Evolutionary conservation across 306 rosid species (phyloP), one percentile per base, ranked within the genome.

Genomic region (Cyclanthera cordifolia): DNA sequence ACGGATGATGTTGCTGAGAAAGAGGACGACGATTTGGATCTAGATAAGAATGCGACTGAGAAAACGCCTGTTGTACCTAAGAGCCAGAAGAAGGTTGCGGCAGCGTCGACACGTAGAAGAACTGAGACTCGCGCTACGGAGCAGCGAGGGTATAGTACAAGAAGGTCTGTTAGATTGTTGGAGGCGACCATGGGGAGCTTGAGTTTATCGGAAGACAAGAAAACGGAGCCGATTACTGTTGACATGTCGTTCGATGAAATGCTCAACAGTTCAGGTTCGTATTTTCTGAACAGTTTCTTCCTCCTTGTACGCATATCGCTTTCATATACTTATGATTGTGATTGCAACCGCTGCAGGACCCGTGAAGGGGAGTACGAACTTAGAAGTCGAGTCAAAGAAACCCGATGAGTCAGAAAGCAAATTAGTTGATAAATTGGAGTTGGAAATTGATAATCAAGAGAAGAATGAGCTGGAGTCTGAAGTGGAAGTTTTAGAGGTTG

Each of bases 91-190:
- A 80, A 76, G 71, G 83, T 73, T 47, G 61, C 78, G 1, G 72
- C 70, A 20, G 76, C 74, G 17, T 77, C 87, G 0, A 75, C 74
- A 76, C n/a, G 74, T 54, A 55, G 45, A 61, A 78, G 75, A 58
- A 58, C 10, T 1, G 79, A 84, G 67, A 13, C 77, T 27, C 27
- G 58, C 0, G 39, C 57, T 71, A 47, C 87, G 1, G 74, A 75
- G 51, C 88, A 73, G 79, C 39, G 61, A 2, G 71, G 54, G 0
- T 85, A 82, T 77, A 85, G 78, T 67, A 93, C 99, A 0, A 76
- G 99, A 82, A 75, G 88, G 45, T 93, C 96, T 0, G 85, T 85
- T 17, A 89, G 90, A 54, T 67, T 86, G 68, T 46, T 87, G 82
- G 91, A 79, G 71, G 80, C 85, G 81, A 80, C 37, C 61, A 73